Conservation (phyloP, 2,329 filamentous ascomycete species). For the Epichloe coenophiala region DNA sequence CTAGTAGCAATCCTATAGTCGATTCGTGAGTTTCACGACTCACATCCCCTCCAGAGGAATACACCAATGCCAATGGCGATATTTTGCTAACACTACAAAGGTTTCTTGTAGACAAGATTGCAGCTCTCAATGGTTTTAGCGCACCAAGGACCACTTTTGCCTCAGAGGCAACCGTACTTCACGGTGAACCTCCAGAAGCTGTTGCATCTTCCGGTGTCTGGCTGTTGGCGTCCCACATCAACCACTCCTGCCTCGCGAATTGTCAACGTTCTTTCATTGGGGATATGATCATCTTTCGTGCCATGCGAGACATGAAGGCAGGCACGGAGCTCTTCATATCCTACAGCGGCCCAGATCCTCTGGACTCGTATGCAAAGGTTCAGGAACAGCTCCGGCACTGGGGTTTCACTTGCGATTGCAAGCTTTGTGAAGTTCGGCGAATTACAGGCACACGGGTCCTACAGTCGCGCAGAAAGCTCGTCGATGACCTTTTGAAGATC, state of each 20-base stretch:
- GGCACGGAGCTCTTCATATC: slow-evolving; percentile 31
- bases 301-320: slow-evolving; percentile 25
- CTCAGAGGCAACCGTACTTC: neutral
- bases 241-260: slow-evolving; percentile 38
- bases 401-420: neutral
- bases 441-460: neutral
- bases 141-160: slow-evolving; percentile 12
- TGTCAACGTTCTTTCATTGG: slow-evolving; percentile 36
- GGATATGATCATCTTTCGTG: slow-evolving; percentile 38
- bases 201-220: slow-evolving; percentile 26
- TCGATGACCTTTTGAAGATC: neutral
- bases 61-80: neutral
- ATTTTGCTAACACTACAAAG: slow-evolving; percentile 12
- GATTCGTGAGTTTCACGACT: slow-evolving; percentile 27
- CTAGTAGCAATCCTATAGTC: slow-evolving; percentile 19
- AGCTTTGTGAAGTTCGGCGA: neutral
- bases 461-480: neutral
- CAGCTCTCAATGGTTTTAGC: slow-evolving; percentile 30
- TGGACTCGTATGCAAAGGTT: neutral
- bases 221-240: slow-evolving; percentile 33
- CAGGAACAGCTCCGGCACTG: neutral
- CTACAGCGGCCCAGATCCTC: neutral
- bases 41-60: neutral
- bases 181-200: no score
- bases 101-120: slow-evolving; percentile 31